These are phyloP conservation scores for Metschnikowia gruessii DNA, from an alignment of 805 yeast genomes.

Conservation along the genomic window DNA sequence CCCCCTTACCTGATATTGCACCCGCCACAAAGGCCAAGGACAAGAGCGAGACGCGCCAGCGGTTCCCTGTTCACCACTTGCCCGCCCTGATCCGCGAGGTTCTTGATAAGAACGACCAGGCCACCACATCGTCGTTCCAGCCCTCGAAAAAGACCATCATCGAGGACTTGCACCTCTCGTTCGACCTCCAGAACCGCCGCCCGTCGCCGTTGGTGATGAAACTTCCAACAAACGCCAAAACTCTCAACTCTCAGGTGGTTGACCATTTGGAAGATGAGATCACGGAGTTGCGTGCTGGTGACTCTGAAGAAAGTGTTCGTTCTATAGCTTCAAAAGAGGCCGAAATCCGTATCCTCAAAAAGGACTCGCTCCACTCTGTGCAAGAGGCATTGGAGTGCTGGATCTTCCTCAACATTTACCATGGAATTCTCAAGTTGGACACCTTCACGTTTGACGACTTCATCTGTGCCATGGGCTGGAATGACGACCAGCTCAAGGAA, in stretches of 20 bases:
- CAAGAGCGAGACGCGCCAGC: conserved; percentile 14
- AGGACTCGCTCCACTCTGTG: conserved; percentile 14
- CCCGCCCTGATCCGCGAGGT: conserved; percentile 17
- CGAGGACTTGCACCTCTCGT: conserved; percentile 18
- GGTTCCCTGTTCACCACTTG: conserved; percentile 20
- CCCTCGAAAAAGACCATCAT: conserved; percentile 21
- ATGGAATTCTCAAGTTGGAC: conserved; percentile 60
- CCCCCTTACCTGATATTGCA: conserved; percentile 1
- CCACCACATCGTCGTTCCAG: conserved; percentile 15
- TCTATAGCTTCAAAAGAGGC: not conserved
- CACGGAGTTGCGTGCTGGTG: conserved; percentile 4
- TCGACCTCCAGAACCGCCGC: conserved; percentile 18
- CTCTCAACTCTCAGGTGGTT: conserved; percentile 9
- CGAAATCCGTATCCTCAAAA: not conserved
- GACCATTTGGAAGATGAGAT: conserved; percentile 12
- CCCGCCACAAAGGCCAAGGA: conserved; percentile 4
- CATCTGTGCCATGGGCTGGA: conserved; percentile 53
- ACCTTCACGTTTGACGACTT: conserved; percentile 80
- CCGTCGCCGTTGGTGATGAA: conserved; percentile 13
- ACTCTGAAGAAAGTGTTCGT: not conserved
- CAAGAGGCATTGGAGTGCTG: conserved; percentile 63
- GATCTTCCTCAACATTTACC: conserved; percentile 72
- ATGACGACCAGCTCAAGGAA: conserved; percentile 34
- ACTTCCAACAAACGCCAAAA: conserved; percentile 17
- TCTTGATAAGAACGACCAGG: conserved; percentile 14